Base-by-base conservation (phyloP, 2,329 filamentous ascomycete genomes). In the Aspergillus arachidicola region DNA sequence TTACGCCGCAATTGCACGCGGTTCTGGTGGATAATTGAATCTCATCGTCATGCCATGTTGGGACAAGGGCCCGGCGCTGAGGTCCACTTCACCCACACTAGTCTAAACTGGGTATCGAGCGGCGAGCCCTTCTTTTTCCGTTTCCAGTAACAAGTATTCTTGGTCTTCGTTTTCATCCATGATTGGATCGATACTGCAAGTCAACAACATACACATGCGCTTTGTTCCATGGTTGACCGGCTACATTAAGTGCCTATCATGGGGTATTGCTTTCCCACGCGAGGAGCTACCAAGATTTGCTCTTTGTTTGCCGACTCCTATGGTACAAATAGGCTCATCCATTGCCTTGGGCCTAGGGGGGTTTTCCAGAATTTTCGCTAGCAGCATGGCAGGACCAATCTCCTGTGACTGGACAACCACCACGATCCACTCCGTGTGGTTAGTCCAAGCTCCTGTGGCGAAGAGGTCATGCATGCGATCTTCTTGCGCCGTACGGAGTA, bases 61-160 rank as follows among this genome's bases (percentile, higher is more conserved):
- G 64, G 66, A 66, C 58, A 64, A 61, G n/a, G 51, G 21, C 28
- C 32, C n/a, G 10, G 19, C n/a, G 16, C 16, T 30, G 51, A 34
- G 51, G 10, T 38, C 51, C 51, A 55, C 51, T 36, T 19, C n/a
- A 9, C 30, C 7, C 14, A 4, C 51, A 38, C 51, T 55, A 55
- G 51, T 55, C 51, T 55, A 5, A 23, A 23, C 32, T 9, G 14
- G 30, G 51, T 30, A 36, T 32, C 10, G 51, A 36, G 11, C 51
- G 51, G 28, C 50, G 60, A 62, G 57, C 57, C 60, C 61, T 71
- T 55, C 69, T 71, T 71, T 71, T 69, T 57, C 69, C 59, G 21
- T 60, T 69, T 70, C 50, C 59, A 66, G 68, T 51, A 68, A 63
- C 36, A 58, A 53, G 59, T 46, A 56, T 50, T 66, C 67, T 70